Percentiles rank a stretch among this genome's conserved stretches.
These are phyloP conservation scores for Insectozyma bohioensis DNA, from an alignment of 1,139 yeast species.

Conservation along the genomic window DNA sequence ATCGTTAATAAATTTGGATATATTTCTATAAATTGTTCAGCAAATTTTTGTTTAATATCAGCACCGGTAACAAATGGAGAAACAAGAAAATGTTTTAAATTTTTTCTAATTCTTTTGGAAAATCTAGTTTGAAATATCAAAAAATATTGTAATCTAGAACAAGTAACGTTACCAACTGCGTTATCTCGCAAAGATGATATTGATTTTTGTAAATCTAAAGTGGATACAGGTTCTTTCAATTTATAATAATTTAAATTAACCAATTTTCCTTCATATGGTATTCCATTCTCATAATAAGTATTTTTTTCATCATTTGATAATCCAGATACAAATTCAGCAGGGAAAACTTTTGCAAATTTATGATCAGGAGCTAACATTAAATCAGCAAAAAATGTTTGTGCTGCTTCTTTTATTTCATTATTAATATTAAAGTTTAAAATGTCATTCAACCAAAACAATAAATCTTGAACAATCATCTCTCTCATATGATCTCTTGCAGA, in stretches of 20 bases:
- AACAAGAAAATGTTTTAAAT: slow-evolving; percentile 46
- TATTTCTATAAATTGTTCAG: slow-evolving; percentile 52
- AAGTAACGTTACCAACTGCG: slow-evolving; percentile 14
- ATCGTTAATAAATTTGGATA: slow-evolving; percentile 54
- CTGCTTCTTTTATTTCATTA: slow-evolving; percentile 24
- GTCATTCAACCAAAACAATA: slow-evolving; percentile 52
- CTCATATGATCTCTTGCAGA: slow-evolving; percentile 48
- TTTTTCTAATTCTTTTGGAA: slow-evolving; percentile 48
- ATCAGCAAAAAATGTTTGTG: slow-evolving; percentile 24
- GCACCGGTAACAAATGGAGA: slow-evolving; percentile 55
- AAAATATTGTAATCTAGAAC: slow-evolving; percentile 53
- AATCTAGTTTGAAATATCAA: slow-evolving; percentile 57
- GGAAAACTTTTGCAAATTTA: slow-evolving; percentile 26
- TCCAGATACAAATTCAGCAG: slow-evolving; percentile 18
- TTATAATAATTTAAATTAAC: slow-evolving; percentile 19
- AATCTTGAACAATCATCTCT: slow-evolving; percentile 42
- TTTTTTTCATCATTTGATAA: slow-evolving; percentile 15
- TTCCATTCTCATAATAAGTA: slow-evolving; percentile 31
- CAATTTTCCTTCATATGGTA: slow-evolving; percentile 28
- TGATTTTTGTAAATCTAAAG: slow-evolving; percentile 7
- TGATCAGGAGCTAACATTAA: slow-evolving; percentile 31
- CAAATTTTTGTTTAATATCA: slow-evolving; percentile 45
- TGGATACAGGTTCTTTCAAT: slow-evolving; percentile 12
- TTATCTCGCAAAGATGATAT: slow-evolving; percentile 7
- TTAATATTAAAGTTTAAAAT: slow-evolving; percentile 32